Evolutionary conservation across 257 asterid species (phyloP), one percentile per base, ranked within the genome.

Genomic region (Cinchona pubescens): DNA sequence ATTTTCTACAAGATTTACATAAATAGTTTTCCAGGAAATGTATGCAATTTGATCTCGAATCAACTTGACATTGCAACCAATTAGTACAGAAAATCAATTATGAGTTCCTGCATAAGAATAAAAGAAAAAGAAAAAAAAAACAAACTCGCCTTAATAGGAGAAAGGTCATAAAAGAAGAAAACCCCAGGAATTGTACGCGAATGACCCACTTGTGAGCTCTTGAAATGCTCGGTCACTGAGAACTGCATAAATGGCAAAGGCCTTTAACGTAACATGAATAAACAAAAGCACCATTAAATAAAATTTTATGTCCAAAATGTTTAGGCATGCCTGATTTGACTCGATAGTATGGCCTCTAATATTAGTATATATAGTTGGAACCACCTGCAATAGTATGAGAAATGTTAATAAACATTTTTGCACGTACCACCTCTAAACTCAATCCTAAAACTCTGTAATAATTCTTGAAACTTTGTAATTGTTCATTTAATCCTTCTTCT

Each of bases 161-260:
- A 92, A 82, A 91, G 94, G 76, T 94, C 99, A 78, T 92, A 95
- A 76, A 81, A 90, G 91, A 95, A 92, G 96, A 85, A 91, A 80
- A 92, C 96, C 70, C 99, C 99, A 11, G 97, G 96, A 75, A 81
- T 85, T 55, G 96, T 72, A 75, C 87, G 85, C 79, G 83, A 82
- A 61, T 32, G 88, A 78, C 91, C 96, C 75, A 42, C 66, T 59
- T 92, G 95, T 34, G 90, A 51, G 79, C 80, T 82, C 87, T 88
- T 95, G 83, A 81, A 95, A 87, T 92, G 96, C 80, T 95, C 96
- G 0, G 99, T 95, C 74, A 91, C 99, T n/a, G 99, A 95, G 89
- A 95, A 95, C 99, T 95, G 88, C 61, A 83, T 32, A 61, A 75
- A 79, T 58, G 67, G n/a, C 75, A 69, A 67, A 63, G 73, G 55